These are phyloP conservation scores for Mucor racemosus DNA, from an alignment of 371 early-diverging fungal species.

Conservation along the genomic window DNA sequence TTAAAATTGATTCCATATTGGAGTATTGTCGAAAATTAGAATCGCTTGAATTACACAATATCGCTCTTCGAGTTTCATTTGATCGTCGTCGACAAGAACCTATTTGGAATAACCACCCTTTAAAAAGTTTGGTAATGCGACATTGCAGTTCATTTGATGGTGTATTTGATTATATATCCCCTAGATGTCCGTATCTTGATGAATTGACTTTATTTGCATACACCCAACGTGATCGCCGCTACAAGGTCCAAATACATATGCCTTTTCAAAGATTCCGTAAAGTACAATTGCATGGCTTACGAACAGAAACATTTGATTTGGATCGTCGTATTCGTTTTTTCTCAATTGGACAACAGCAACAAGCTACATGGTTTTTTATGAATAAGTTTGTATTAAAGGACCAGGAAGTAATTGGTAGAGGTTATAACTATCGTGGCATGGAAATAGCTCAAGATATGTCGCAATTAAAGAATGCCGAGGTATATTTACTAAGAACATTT, in stretches of 20 bases:
- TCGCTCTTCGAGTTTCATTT: constrained; percentile 21
- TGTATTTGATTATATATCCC: constrained; percentile 18
- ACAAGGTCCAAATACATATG: constrained; percentile 21
- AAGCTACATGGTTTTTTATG: constrained; percentile 16
- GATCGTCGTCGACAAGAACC: neutral
- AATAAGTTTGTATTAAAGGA: constrained; percentile 1
- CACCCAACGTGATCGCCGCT: constrained; percentile 23
- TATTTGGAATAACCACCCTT: constrained; percentile 7
- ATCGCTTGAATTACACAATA: constrained; percentile 7
- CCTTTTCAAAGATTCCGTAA: constrained; percentile 15
- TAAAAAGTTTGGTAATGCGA: constrained; percentile 12
- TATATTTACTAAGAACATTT: neutral
- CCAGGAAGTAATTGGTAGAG: neutral
- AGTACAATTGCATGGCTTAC: constrained; percentile 19
- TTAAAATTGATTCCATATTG: constrained; percentile 18
- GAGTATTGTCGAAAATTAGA: constrained; percentile 11
- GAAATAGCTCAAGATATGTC: constrained; percentile 9
- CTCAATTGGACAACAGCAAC: neutral
- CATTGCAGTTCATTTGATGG: constrained; percentile 25
- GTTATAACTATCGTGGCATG: constrained; percentile 6
- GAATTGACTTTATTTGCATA: constrained; percentile 14
- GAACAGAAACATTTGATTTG: constrained; percentile 19
- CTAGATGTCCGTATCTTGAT: constrained; percentile 9
- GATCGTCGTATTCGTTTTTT: constrained; percentile 26
- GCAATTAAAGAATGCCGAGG: constrained; percentile 4